Evolutionary conservation across 1,284 basidiomycete genomes (phyloP).

Genomic region (Veloporphyrellus conicus): DNA sequence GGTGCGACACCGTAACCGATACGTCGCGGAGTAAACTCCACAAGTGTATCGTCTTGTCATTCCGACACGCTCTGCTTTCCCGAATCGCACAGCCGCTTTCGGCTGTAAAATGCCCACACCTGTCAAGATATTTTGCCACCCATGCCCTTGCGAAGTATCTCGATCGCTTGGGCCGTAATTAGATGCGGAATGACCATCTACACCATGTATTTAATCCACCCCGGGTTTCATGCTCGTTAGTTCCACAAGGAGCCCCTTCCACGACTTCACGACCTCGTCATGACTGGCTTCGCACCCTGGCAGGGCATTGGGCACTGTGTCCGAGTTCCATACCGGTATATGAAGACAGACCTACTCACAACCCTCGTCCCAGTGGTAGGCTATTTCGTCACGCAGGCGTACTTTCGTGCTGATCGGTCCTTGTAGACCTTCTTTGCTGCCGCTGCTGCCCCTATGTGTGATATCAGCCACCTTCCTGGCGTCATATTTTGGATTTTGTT

Average conservation of each 20-base stretch:
- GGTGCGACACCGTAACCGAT: neutral
- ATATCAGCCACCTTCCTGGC: conserved; percentile 22
- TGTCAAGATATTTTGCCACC: conserved; percentile 5
- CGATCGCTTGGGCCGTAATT: conserved; percentile 10
- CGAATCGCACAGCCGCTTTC: conserved; percentile 2
- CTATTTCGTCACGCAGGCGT: neutral
- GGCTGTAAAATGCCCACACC: conserved; percentile 14
- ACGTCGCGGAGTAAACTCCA: conserved; percentile 8
- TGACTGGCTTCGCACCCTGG: conserved; percentile 17
- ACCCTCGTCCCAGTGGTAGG: conserved; percentile 40
- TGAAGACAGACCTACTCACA: conserved; percentile 40
- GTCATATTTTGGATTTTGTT: conserved; percentile 42
- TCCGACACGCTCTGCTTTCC: conserved; percentile 3
- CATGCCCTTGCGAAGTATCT: conserved; percentile 1
- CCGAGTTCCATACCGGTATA: conserved; percentile 34
- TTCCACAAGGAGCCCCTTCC: neutral
- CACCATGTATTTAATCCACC: conserved; percentile 23
- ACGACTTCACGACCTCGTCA: conserved; percentile 24
- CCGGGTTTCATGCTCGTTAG: neutral
- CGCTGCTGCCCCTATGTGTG: conserved; percentile 33
- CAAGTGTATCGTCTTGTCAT: conserved; percentile 1
- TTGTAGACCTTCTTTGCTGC: conserved; percentile 37
- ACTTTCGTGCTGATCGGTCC: neutral
- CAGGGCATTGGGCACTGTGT: conserved; percentile 6
- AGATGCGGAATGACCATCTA: neutral